Evolutionary conservation across 192 early-diverging fungal genomes (phyloP).

Genomic region (Spinellus fusiger): DNA sequence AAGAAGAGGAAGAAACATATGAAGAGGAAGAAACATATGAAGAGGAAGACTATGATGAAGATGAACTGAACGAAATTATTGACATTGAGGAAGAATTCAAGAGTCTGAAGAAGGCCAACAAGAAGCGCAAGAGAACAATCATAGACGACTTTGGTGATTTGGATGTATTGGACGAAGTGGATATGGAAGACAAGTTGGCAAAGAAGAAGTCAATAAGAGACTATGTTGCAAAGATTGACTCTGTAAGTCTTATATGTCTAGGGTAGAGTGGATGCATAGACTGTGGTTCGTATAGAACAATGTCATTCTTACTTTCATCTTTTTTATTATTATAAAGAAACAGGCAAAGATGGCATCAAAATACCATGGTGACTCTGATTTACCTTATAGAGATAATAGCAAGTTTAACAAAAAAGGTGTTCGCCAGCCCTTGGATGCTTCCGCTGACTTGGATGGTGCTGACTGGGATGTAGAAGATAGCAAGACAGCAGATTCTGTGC

Average conservation of each 20-base stretch:
- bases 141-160: constrained; percentile 73
- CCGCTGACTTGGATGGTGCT: constrained; percentile 48
- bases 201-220: constrained; percentile 54
- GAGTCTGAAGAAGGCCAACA: constrained; percentile 35
- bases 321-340: constrained; percentile 12
- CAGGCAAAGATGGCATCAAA: constrained; percentile 31
- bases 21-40: constrained; percentile 5
- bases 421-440: constrained; percentile 36
- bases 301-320: background rate
- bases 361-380: constrained; percentile 71
- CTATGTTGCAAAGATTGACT: constrained; percentile 62
- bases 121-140: constrained; percentile 32
- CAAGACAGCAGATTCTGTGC: constrained; percentile 37
- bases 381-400: constrained; percentile 68
- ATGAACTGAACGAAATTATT: background rate
- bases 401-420: constrained; percentile 40
- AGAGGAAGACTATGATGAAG: constrained; percentile 19
- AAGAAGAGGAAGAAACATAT: background rate
- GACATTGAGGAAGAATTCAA: constrained; percentile 40
- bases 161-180: constrained; percentile 65
- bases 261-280: too few relatives aligned
- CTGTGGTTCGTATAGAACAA: too few relatives aligned
- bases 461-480: constrained; percentile 56
- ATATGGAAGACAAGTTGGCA: constrained; percentile 74
- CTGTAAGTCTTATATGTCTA: constrained; percentile 31